These are phyloP conservation scores for Camellia sinensis DNA, from an alignment of 148 eudicot species.

Conservation along the genomic window DNA sequence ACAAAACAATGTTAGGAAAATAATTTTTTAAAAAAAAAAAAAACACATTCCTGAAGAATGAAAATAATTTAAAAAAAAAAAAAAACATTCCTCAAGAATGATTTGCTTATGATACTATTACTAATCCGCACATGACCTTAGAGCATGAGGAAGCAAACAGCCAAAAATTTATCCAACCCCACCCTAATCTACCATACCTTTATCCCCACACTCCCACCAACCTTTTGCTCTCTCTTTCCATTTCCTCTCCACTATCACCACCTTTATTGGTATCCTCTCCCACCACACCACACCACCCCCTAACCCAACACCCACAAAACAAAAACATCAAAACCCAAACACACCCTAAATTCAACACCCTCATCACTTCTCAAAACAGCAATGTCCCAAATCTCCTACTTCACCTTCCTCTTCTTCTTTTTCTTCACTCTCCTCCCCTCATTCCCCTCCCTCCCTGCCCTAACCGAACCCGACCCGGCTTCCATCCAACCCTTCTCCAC, in stretches of 20 bases:
- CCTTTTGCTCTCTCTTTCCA: neutral
- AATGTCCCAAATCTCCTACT: slow-evolving; percentile 10
- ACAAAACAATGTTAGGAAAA: no score
- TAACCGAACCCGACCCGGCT: slow-evolving; percentile 42
- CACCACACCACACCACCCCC: neutral
- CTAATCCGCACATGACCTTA: neutral
- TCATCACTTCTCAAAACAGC: neutral
- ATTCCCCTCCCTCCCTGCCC: slow-evolving; percentile 21
- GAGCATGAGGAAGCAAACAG: neutral
- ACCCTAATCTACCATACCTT: neutral
- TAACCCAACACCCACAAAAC: no score
- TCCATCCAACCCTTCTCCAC: slow-evolving; percentile 33
- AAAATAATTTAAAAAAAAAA: no score
- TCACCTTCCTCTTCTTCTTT: slow-evolving; percentile 29
- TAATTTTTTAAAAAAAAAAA: neutral
- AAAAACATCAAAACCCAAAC: no score
- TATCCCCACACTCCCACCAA: neutral
- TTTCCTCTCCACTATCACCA: neutral
- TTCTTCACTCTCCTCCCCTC: slow-evolving; percentile 16
- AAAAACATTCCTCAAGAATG: neutral
- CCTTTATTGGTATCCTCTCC: neutral
- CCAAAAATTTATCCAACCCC: slow-evolving; percentile 1
- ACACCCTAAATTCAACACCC: neutral
- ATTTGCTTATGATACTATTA: slow-evolving; percentile 4
- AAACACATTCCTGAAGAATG: neutral